phyloP scores from a whole-genome alignment of 345 rosid genomes.

The Heritiera littoralis region DNA sequence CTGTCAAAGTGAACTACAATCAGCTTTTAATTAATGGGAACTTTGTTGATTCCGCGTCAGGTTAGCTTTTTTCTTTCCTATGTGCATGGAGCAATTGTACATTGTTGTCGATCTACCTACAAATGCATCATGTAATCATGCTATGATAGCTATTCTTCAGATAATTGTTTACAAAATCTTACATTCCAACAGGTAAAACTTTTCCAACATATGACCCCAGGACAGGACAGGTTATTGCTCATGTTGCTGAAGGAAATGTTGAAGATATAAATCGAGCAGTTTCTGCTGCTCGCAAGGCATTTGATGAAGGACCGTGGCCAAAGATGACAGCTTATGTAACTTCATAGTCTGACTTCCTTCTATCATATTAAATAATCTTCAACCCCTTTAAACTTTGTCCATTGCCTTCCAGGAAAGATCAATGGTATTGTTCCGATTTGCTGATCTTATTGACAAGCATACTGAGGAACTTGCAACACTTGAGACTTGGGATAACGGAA shows the following conservation, averaged over 20 bases:
- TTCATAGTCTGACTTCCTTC: not conserved
- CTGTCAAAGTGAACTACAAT: constrained; percentile 50
- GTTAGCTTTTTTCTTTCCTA: constrained; percentile 36
- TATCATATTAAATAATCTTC: constrained; percentile 17
- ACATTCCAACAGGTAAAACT: constrained; percentile 52
- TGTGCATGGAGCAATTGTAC: not conserved
- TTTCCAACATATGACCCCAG: constrained; percentile 90
- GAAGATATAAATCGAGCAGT: constrained; percentile 89
- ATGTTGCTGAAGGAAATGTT: constrained; percentile 89
- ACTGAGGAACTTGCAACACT: constrained; percentile 81
- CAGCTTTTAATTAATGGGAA: constrained; percentile 79
- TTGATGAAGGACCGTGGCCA: constrained; percentile 99
- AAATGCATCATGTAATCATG: not conserved
- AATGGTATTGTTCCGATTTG: constrained; percentile 60
- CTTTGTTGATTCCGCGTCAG: constrained; percentile 84
- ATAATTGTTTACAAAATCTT: not conserved
- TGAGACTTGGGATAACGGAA: constrained; percentile 95
- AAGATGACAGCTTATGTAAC: constrained; percentile 85
- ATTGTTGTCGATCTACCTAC: not conserved
- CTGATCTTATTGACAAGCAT: constrained; percentile 86
- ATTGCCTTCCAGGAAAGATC: constrained; percentile 69
- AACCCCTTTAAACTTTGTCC: not conserved
- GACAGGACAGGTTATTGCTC: constrained; percentile 79
- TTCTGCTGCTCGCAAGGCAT: constrained; percentile 90
- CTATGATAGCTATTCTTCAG: not conserved